Evolutionary conservation across 805 yeast genomes (phyloP), one percentile per base, ranked within the genome.

Genomic region (Pichia membranifaciens): DNA sequence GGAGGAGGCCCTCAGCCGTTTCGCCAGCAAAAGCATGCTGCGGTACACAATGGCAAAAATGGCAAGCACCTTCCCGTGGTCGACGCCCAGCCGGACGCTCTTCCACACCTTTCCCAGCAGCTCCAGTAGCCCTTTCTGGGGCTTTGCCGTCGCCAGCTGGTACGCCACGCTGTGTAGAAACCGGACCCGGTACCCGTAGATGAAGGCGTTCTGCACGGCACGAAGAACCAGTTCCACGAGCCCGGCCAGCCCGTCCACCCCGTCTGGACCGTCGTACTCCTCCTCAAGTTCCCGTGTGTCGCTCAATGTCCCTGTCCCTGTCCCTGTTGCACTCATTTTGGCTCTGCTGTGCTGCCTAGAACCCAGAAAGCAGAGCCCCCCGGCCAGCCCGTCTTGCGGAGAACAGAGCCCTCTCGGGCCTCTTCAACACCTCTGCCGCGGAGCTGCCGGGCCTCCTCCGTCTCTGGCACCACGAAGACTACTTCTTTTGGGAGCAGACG

Each of bases 201-300:
- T 62, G 20, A 61, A 40, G 4, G 59, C 67, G 48, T 63, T 63
- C 37, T 61, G 59, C 10, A 69, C 54, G 81, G 83, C 21, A 22
- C 40, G 32, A 3, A 37, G 5, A 4, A 45, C 20, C 34, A 45
- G 10, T 13, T 34, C 31, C 5, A 23, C n/a, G 6, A 37, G 28
- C 9, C 9, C 28, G 5, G 31, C 3, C 22, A 37, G 25, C 16
- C 28, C 40, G 21, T 37, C 40, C 22, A 1, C 15, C 20, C 5
- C 28, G 23, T 37, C 40, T 15, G 8, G 21, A 17, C 23, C 39
- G 23, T 36, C 39, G 23, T 22, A 34, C 20, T 34, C n/a, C 17
- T 34, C 37, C 7, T 20, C n/a, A 9, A n/a, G n/a, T n/a, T n/a
- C n/a, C n/a, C n/a, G n/a, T n/a, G n/a, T n/a, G n/a, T n/a, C n/a